Base-by-base conservation (phyloP, 176 grass and related monocot genomes). In the Lolium rigidum region DNA sequence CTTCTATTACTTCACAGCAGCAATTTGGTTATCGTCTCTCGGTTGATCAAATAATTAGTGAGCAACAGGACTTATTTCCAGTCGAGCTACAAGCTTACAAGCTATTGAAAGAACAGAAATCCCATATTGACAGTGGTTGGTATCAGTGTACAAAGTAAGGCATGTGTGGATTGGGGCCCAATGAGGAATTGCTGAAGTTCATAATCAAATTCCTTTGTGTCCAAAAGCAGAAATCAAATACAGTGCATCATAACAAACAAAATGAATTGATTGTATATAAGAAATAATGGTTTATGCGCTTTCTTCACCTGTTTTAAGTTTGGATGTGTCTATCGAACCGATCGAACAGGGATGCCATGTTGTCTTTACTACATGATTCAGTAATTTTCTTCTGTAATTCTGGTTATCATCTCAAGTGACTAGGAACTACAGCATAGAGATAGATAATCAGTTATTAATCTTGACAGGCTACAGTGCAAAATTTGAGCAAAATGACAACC, bases 1-100 rank as follows among this genome's bases (percentile, higher is more conserved):
- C 49, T 47, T 80, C 48, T 13, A 80, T 76, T 73, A 63, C 11
- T 74, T 56, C 43, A 62, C 10, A 50, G 26, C 26, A 62, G 54
- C 26, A 72, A 13, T 51, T 52, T 13, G 7, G 52, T 61, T 77
- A 49, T 16, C 8, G 0, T 69, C 37, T 28, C 35, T 24, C 18
- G 8, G 26, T 39, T 74, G 17, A 60, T 79, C 26, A 38, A 48
- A 37, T 68, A 79, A 79, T 6, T 55, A 50, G 43, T 66, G 78
- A 80, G 21, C 15, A 7, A 31, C 41, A 80, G n/a, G 78, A 24
- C 35, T 21, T 70, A 24, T 55, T 55, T 41, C 62, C 62, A 21
- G 3, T 67, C 18, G 24, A 49, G 44, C 44, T 67, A 52, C 46
- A 35, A 51, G 31, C 5, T 24, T 67, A 52, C 25, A 35, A 51